Percentiles rank a stretch among this genome's conserved stretches.
Conservation (phyloP, 768 basidiomycete genomes). For the Kwoniella bestiolae region DNA sequence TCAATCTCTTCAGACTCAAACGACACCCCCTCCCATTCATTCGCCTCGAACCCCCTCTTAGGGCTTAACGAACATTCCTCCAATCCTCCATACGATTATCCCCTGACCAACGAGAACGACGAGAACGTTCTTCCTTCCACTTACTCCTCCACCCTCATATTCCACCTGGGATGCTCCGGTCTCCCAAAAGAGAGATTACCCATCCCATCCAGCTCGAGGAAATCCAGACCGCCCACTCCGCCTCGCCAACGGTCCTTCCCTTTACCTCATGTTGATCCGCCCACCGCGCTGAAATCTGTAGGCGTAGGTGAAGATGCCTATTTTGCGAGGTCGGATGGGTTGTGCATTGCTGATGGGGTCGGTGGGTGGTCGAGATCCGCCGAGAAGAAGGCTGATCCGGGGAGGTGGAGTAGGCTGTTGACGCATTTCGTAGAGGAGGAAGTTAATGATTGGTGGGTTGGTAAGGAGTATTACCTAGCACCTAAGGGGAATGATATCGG, state of each 20-base stretch:
- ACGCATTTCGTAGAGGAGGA: slow-evolving; percentile 72
- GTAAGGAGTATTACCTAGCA: slow-evolving; percentile 34
- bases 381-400: slow-evolving; percentile 59
- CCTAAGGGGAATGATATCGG: not conserved
- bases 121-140: not conserved
- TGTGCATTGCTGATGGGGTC: slow-evolving; percentile 95
- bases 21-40: slow-evolving; percentile 15
- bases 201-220: slow-evolving; percentile 37
- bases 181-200: slow-evolving; percentile 68
- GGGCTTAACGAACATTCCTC: slow-evolving; percentile 17
- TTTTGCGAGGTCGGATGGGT: slow-evolving; percentile 66
- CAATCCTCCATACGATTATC: slow-evolving; percentile 16
- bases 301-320: slow-evolving; percentile 89
- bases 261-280: slow-evolving; percentile 45
- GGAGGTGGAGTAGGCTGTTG: slow-evolving; percentile 66
- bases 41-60: slow-evolving; percentile 14
- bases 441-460: slow-evolving; percentile 47
- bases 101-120: not conserved
- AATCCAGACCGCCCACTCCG: slow-evolving; percentile 36
- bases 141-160: slow-evolving; percentile 38
- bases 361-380: slow-evolving; percentile 76
- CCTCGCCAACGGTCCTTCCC: slow-evolving; percentile 50
- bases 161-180: slow-evolving; percentile 82
- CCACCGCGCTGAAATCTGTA: slow-evolving; percentile 41
- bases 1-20: slow-evolving; percentile 4